A percentile compares a stretch with the other conserved stretches of the same genome.
Conservation (phyloP, 1,139 yeast genomes). For the Yamadazyma taylorii region DNA sequence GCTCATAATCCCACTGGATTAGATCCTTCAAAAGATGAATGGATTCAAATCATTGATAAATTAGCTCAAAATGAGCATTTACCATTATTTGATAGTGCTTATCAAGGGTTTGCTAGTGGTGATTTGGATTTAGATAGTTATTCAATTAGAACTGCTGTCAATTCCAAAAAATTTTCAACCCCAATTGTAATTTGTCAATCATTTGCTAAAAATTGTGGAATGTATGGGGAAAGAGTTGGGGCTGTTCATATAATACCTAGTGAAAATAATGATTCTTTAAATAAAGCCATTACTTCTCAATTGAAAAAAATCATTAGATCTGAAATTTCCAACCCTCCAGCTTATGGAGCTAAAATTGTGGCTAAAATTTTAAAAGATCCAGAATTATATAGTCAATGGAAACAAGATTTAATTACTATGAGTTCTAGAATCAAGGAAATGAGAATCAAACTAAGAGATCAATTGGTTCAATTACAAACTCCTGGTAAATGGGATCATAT, state of each 20-base stretch:
- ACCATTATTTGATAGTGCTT: conserved; percentile 48
- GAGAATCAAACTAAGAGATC: conserved; percentile 67
- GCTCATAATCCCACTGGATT: conserved; percentile 55
- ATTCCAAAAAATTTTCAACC: conserved; percentile 35
- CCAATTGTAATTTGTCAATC: conserved; percentile 86
- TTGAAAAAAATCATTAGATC: conserved; percentile 76
- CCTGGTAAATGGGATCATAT: conserved; percentile 95
- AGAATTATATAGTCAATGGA: conserved; percentile 76
- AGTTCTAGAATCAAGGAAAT: conserved; percentile 77
- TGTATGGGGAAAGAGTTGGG: conserved; percentile 98
- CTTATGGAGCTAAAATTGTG: conserved; percentile 93
- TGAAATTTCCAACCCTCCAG: conserved; percentile 91
- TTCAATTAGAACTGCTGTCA: conserved; percentile 81
- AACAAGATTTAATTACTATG: conserved; percentile 82
- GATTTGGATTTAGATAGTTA: conserved; percentile 80
- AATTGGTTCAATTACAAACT: conserved; percentile 65
- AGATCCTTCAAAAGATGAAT: conserved; percentile 46
- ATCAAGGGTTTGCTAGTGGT: conserved; percentile 59
- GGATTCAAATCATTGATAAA: conserved; percentile 43
- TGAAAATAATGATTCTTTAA: conserved; percentile 35
- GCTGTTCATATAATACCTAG: conserved; percentile 75
- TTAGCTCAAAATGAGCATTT: conserved; percentile 38
- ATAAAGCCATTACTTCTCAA: conserved; percentile 67
- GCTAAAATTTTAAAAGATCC: conserved; percentile 70
- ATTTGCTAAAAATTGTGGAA: conserved; percentile 96